Evolutionary conservation across 2,329 filamentous ascomycete genomes (phyloP), one percentile per base, ranked within the genome.

Genomic region (Stagonosporopsis vannaccii): DNA sequence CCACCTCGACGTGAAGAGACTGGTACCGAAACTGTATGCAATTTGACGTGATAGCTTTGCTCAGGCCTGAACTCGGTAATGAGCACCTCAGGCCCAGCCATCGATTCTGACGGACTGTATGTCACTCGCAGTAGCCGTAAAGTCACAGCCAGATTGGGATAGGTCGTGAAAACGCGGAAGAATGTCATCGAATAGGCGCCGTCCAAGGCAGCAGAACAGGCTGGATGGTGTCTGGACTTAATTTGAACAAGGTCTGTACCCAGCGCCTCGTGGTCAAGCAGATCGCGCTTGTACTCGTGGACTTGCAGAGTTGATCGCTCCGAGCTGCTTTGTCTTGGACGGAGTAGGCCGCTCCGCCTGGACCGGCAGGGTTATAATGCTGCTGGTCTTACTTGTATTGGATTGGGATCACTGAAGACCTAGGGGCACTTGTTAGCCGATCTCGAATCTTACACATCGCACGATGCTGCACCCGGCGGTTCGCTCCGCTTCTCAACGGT

Each of bases 401-500:
- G 19, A 17, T n/a, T 17, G 25, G n/a, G 23, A 25, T 30, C 20
- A 17, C 60, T 47, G 30, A 60, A 30, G 55, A 51, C 19, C 51
- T 56, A 26, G 32, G 53, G 39, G 49, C 40, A 50, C 53, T 52
- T 43, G 60, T 58, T 61, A 51, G 58, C 56, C 58, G 56, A 67
- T 68, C 52, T 58, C 50, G 51, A 59, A 50, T 43, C 61, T 39
- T 54, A 53, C 56, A 61, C 51, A 62, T 59, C 59, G 45, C 44
- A 53, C 62, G 58, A 62, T 57, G 51, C 55, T 62, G 60, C 61
- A 60, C 59, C 62, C 45, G 61, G 59, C 69, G 67, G 66, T 67
- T 73, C 66, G 66, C 66, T 68, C 70, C 70, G 69, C 66, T 63
- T 65, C 56, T 65, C 57, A 64, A 63, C 59, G 56, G 57, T 59